Evolutionary conservation across 2,329 filamentous ascomycete species (phyloP), one percentile per base, ranked within the genome.

Genomic region (Epichloe festucae): DNA sequence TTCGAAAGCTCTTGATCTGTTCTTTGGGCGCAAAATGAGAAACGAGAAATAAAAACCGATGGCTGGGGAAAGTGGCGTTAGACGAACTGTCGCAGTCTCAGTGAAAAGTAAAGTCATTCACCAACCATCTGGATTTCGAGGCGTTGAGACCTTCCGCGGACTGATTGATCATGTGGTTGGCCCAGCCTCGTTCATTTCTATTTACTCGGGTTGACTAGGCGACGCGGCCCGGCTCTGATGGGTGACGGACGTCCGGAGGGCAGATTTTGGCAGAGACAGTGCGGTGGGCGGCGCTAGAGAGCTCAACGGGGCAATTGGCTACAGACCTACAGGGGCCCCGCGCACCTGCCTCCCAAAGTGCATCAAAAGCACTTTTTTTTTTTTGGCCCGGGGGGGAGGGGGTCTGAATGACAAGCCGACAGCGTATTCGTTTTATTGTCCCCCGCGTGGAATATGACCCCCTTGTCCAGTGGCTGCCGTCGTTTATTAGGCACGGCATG

Each of bases 111-210:
- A 36, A 17, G 15, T 31, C 3, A 31, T 31, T 1, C 48, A 51
- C 49, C 53, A 54, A 49, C 53, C 52, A 51, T 56, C 46, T 41
- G 48, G 46, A 46, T 55, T 58, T 53, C 50, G 38, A 45, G 49
- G 38, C 36, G 46, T 47, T 36, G 46, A 43, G 38, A 21, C 44
- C 39, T 39, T 47, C 17, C 38, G 44, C 35, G 52, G 50, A 53
- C 44, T 43, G 19, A 14, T 10, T 27, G 47, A 36, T 34, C 48
- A 49, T 48, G 48, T 56, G 57, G 59, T 62, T 63, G 59, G 62
- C 60, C 62, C 62, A 65, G 62, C 62, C 62, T 63, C 62, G 52
- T 49, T 52, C 50, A 56, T 63, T 63, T 58, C 52, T 64, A 60
- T 64, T 64, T 60, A 64, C 61, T 57, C 51, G 31, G 52, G 62